Percentiles rank a stretch among this genome's conserved stretches.
These are phyloP conservation scores for Pholiota conissans DNA, from an alignment of 768 basidiomycete species.

Conservation along the genomic window DNA sequence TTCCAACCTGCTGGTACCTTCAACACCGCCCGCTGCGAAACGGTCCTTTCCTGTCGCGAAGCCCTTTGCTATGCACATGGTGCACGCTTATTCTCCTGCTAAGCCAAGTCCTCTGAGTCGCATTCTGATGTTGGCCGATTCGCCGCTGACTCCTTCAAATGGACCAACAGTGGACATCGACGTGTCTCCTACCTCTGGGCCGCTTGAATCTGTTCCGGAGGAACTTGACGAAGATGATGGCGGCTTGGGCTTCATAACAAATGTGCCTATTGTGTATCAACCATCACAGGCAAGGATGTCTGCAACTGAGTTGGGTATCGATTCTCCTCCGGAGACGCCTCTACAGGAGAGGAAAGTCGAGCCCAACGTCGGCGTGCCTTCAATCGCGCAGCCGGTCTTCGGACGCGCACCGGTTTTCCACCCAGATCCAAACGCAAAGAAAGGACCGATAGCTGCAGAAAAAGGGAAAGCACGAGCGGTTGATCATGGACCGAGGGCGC, in stretches of 20 bases:
- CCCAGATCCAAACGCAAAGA: slow-evolving; percentile 27
- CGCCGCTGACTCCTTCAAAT: slow-evolving; percentile 48
- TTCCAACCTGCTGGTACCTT: slow-evolving; percentile 19
- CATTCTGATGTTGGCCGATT: slow-evolving; percentile 70
- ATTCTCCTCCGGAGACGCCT: slow-evolving; percentile 50
- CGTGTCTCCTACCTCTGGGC: slow-evolving; percentile 19
- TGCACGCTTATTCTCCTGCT: slow-evolving; percentile 80
- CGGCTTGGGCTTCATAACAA: slow-evolving; percentile 21
- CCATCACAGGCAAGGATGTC: slow-evolving; percentile 29
- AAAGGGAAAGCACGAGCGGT: slow-evolving; percentile 36
- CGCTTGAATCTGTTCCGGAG: slow-evolving; percentile 32
- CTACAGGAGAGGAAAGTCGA: slow-evolving; percentile 49
- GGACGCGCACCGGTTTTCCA: slow-evolving; percentile 26
- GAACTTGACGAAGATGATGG: slow-evolving; percentile 31
- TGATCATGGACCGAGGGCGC: slow-evolving; percentile 8
- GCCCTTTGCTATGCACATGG: slow-evolving; percentile 66
- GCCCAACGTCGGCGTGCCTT: slow-evolving; percentile 28
- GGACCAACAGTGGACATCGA: slow-evolving; percentile 21
- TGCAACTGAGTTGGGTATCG: slow-evolving; percentile 48
- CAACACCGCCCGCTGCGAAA: slow-evolving; percentile 33
- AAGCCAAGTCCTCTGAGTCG: slow-evolving; percentile 81
- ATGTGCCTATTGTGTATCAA: slow-evolving; percentile 5
- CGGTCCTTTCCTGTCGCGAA: slow-evolving; percentile 72
- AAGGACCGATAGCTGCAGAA: slow-evolving; percentile 28
- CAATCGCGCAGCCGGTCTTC: slow-evolving; percentile 5